Conservation (phyloP, 495 filamentous ascomycete genomes). For the Polyplosphaeria fusca region DNA sequence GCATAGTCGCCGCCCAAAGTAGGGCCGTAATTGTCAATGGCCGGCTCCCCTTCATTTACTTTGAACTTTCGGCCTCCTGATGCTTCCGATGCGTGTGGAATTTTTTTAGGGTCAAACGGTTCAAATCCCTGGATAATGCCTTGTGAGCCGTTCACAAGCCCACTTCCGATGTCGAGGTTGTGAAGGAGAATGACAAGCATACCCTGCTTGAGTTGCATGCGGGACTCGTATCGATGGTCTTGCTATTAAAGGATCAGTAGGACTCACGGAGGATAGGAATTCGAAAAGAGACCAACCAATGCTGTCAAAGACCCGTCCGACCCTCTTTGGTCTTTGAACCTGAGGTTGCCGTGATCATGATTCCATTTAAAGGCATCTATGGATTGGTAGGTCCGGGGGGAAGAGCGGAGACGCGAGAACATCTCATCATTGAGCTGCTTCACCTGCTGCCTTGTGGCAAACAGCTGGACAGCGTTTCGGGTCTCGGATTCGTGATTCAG, state of each 20-base stretch:
- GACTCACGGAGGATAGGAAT: too few relatives aligned
- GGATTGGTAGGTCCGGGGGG: slow-evolving; percentile 13
- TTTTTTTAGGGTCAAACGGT: neutral
- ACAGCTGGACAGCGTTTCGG: slow-evolving; percentile 48
- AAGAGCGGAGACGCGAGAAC: slow-evolving; percentile 31
- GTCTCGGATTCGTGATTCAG: neutral
- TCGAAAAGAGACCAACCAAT: too few relatives aligned
- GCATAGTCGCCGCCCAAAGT: slow-evolving; percentile 7
- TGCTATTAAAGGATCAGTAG: too few relatives aligned
- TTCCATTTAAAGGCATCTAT: slow-evolving; percentile 31
- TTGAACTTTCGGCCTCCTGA: neutral
- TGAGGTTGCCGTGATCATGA: slow-evolving; percentile 9
- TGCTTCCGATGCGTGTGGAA: neutral
- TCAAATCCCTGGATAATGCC: slow-evolving; percentile 45
- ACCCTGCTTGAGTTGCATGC: slow-evolving; percentile 43
- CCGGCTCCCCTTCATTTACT: neutral
- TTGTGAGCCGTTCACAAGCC: slow-evolving; percentile 53
- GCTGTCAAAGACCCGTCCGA: too few relatives aligned
- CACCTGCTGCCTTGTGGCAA: slow-evolving; percentile 39
- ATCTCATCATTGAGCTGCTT: slow-evolving; percentile 11
- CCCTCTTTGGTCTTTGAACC: too few relatives aligned
- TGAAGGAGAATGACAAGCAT: slow-evolving; percentile 48
- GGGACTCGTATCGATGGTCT: slow-evolving; percentile 33
- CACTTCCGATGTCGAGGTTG: slow-evolving; percentile 40
- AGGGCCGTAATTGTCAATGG: neutral